A percentile compares a stretch with the other conserved stretches of the same genome.
Evolutionary conservation across 257 asterid genomes (phyloP).

Genomic region (Plantago elongata): DNA sequence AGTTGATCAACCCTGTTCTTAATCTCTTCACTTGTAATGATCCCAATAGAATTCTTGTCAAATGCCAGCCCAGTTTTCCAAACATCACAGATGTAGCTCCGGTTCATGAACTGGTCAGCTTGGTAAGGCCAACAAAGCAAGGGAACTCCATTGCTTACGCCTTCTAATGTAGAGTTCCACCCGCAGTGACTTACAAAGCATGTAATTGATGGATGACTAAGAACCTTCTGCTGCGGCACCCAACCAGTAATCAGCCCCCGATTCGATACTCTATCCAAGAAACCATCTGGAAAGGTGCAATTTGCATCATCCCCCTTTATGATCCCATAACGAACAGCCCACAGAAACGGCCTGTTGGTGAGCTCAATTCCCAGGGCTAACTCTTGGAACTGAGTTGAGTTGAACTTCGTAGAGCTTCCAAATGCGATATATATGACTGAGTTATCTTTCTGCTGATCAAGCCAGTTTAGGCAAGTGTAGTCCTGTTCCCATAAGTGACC

Average conservation of each 20-base stretch:
- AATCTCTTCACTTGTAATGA: constrained; percentile 27
- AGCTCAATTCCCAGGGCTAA: constrained; percentile 38
- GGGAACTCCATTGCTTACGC: constrained; percentile 46
- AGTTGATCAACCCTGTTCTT: constrained; percentile 31
- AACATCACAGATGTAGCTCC: constrained; percentile 50
- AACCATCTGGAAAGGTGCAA: constrained; percentile 19
- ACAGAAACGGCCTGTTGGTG: constrained; percentile 38
- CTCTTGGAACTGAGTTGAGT: constrained; percentile 24
- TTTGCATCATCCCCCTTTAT: background rate
- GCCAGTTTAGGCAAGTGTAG: constrained; percentile 30
- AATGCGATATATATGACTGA: constrained; percentile 42
- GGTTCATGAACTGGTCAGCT: constrained; percentile 51
- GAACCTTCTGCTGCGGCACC: constrained; percentile 54
- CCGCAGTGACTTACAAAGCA: constrained; percentile 71
- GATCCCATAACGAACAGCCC: constrained; percentile 44
- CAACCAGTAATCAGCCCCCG: constrained; percentile 33
- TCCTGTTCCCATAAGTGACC: constrained; percentile 25
- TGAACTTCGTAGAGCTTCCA: constrained; percentile 22
- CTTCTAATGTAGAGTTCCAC: constrained; percentile 63
- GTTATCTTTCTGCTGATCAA: constrained; percentile 25
- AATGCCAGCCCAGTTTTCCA: constrained; percentile 50
- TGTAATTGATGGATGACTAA: constrained; percentile 46
- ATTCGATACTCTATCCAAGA: constrained; percentile 20
- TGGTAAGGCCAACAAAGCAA: constrained; percentile 51
- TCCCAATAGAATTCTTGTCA: constrained; percentile 20